Evolutionary conservation across 306 rosid species (phyloP), one percentile per base, ranked within the genome.

Genomic region (Cicer pinnatifidum): DNA sequence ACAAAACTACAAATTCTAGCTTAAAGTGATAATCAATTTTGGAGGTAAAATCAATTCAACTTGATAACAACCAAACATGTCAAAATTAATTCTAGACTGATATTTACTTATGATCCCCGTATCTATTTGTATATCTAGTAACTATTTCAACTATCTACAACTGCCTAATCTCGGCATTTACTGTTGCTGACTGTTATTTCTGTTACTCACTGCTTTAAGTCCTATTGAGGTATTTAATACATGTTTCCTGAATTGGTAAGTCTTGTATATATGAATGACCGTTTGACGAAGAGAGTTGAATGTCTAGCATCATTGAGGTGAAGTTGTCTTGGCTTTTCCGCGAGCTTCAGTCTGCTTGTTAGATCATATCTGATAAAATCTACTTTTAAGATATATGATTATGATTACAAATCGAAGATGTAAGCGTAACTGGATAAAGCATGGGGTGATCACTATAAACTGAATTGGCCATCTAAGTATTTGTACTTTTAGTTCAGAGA

Each of bases 191-290:
- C 5, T 53, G 4, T 17, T 53, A 53, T 19, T 53, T 16, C 37
- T 53, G 20, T 28, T 28, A 28, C 33, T 28, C 33, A 9, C 35
- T 63, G 48, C 16, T 15, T 40, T 9, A 59, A 59, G 19, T 51
- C 10, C 9, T 7, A 16, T 8, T 51, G 28, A 51, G 58, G 58
- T 51, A 40, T 63, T 48, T 65, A 43, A 43, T 9, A 10, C 39
- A 44, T 40, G 41, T 8, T 12, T 45, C 19, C 13, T 62, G 28
- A 39, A 23, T 58, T 28, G 35, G 58, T 56, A 39, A 41, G 19
- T 56, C 17, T 37, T 44, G 37, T 17, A 33, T 56, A 28, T 56
- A 28, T 67, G 50, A 68, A 43, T 76, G 68, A 54, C 20, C 2
- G 8, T 6, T 66, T 44, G 23, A 2, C 6, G 7, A 67, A 54